phyloP scores from a whole-genome alignment of 1,139 yeast genomes.

The Yamadazyma diddensiae region DNA sequence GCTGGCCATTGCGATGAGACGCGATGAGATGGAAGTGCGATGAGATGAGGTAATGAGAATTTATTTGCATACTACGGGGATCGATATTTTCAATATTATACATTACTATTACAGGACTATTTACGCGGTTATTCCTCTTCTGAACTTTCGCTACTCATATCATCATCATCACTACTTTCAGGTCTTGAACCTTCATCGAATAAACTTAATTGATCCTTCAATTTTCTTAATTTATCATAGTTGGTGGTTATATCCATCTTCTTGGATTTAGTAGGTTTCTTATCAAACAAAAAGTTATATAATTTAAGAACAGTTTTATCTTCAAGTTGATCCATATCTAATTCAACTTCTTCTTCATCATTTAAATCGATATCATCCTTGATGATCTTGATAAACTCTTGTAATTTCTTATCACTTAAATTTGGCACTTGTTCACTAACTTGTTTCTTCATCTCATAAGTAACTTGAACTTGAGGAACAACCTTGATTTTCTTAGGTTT shows the following conservation, averaged over 20 bases:
- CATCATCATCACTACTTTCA: conserved; percentile 47
- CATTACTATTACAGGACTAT: conserved; percentile 9
- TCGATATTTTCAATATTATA: conserved; percentile 3
- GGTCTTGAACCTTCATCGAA: conserved; percentile 53
- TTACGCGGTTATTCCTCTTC: conserved; percentile 51
- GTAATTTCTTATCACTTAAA: conserved; percentile 75
- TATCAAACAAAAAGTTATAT: conserved; percentile 73
- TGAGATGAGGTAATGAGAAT: no score
- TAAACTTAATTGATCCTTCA: conserved; percentile 78
- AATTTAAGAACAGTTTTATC: conserved; percentile 79
- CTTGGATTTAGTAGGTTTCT: conserved; percentile 47
- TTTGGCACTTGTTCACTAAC: conserved; percentile 82
- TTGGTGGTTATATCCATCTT: conserved; percentile 53
- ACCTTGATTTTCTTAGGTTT: conserved; percentile 15
- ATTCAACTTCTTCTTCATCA: conserved; percentile 83
- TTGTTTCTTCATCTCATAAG: conserved; percentile 96
- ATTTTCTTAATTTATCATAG: conserved; percentile 76
- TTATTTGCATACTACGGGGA: neutral
- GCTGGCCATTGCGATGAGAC: conserved; percentile 2
- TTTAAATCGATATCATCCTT: conserved; percentile 77
- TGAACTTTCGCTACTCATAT: conserved; percentile 55
- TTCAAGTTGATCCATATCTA: conserved; percentile 92
- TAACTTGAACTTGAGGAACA: conserved; percentile 40
- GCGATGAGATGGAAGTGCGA: no score
- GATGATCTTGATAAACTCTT: conserved; percentile 80